Percentiles rank a stretch among this genome's conserved stretches.
Conservation (phyloP, 352 stramenopile genomes). For the Phytophthora rubi region DNA sequence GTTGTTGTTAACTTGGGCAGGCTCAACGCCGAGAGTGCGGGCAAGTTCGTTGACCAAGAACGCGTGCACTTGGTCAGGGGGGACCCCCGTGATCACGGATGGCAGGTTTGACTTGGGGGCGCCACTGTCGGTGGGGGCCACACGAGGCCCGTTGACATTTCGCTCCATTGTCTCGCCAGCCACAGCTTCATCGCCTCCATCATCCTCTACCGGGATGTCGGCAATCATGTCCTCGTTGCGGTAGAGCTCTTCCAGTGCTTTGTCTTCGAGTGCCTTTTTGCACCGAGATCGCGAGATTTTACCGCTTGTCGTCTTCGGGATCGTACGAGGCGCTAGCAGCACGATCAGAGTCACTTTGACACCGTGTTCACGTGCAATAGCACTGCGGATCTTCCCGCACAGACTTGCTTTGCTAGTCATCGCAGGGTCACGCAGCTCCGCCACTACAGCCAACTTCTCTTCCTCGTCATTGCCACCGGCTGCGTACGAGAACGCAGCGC, state of each 20-base stretch:
- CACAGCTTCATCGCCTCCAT: constrained; percentile 44
- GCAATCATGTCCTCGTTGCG: constrained; percentile 84
- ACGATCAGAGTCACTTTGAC: constrained; percentile 91
- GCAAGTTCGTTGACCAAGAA: constrained; percentile 71
- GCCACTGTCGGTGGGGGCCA: constrained; percentile 20
- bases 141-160: constrained; percentile 20
- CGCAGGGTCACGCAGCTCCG: constrained; percentile 71
- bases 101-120: constrained; percentile 43
- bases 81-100: constrained; percentile 57
- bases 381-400: constrained; percentile 70
- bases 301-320: constrained; percentile 98
- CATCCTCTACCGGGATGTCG: constrained; percentile 45
- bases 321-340: constrained; percentile 91
- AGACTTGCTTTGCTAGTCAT: constrained; percentile 81
- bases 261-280: constrained; percentile 67
- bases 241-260: constrained; percentile 72
- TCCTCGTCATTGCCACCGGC: constrained; percentile 46
- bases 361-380: constrained; percentile 83
- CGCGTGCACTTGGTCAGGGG: constrained; percentile 57
- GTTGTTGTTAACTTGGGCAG: constrained; percentile 51
- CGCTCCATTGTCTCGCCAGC: constrained; percentile 38
- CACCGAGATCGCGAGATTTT: constrained; percentile 97
- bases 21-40: constrained; percentile 61
- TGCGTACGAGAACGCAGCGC: constrained; percentile 92
- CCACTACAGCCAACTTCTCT: constrained; percentile 78